phyloP scores from a whole-genome alignment of 2,329 filamentous ascomycete genomes.

The Parafenestella ontariensis region DNA sequence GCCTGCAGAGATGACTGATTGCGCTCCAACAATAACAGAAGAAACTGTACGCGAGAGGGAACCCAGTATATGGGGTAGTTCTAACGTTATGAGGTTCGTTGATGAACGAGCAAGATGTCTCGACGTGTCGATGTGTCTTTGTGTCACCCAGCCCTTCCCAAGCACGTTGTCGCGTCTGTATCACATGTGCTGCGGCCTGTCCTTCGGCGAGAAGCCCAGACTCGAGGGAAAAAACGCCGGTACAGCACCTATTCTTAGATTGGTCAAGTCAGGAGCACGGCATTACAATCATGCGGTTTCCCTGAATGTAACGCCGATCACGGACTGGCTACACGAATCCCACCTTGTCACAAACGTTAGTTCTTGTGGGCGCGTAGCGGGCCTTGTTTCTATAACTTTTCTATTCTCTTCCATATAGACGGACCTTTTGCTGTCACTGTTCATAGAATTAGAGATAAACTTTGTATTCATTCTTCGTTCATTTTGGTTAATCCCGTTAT shows the following conservation, averaged over 20 bases:
- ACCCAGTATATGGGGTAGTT: no score
- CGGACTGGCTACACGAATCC: slow-evolving; percentile 24
- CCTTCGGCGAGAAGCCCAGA: neutral
- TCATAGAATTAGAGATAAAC: neutral
- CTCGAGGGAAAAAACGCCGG: neutral
- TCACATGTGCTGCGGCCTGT: neutral
- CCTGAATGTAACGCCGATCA: slow-evolving; percentile 17
- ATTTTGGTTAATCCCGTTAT: neutral
- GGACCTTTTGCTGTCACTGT: neutral
- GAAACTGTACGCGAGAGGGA: neutral
- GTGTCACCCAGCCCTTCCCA: neutral
- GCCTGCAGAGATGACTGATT: slow-evolving; percentile 13
- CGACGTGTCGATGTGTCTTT: neutral
- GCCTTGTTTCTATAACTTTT: slow-evolving; percentile 1
- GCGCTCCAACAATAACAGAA: slow-evolving; percentile 7
- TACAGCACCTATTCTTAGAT: neutral
- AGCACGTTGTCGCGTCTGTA: neutral
- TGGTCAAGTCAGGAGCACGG: slow-evolving; percentile 2
- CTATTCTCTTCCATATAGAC: slow-evolving; percentile 4
- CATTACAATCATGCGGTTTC: slow-evolving; percentile 9
- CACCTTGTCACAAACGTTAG: slow-evolving; percentile 8
- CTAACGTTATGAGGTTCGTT: no score
- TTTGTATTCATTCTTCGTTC: neutral
- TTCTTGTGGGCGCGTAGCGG: slow-evolving; percentile 1
- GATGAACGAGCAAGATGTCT: neutral